Percentiles rank a stretch among this genome's conserved stretches.
phyloP scores from a whole-genome alignment of 192 early-diverging fungal genomes.

The Backusella psychrophila region DNA sequence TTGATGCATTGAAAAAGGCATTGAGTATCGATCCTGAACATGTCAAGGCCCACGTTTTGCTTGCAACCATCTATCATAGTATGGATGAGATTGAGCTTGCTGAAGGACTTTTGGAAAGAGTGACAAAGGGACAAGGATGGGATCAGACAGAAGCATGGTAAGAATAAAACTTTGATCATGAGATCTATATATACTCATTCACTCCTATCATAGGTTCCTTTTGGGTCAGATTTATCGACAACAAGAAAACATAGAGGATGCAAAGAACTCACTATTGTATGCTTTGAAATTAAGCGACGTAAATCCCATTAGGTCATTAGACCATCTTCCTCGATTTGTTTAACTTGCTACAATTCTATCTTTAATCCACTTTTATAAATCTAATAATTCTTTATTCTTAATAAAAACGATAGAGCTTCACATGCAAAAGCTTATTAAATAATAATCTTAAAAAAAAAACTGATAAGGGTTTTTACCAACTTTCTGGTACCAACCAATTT shows the following conservation, averaged over 20 bases:
- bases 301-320: slow-evolving; percentile 40
- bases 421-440: too few relatives aligned
- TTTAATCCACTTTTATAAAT: background rate
- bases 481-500: too few relatives aligned
- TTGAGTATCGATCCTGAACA: slow-evolving; percentile 1
- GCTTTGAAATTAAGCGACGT: slow-evolving; percentile 52
- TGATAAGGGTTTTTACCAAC: too few relatives aligned
- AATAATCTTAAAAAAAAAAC: too few relatives aligned
- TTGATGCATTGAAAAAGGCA: slow-evolving; percentile 22
- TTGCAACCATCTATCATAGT: background rate
- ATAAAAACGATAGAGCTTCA: too few relatives aligned
- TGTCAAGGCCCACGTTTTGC: background rate
- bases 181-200: too few relatives aligned
- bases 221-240: slow-evolving; percentile 44
- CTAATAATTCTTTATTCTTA: background rate
- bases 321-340: slow-evolving; percentile 39
- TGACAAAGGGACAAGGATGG: slow-evolving; percentile 5
- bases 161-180: background rate
- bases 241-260: slow-evolving; percentile 38
- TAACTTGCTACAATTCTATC: background rate
- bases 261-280: slow-evolving; percentile 56
- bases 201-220: slow-evolving; percentile 31
- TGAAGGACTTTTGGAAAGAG: background rate
- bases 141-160: slow-evolving; percentile 18
- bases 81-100: slow-evolving; percentile 3